Conservation (phyloP, 2,329 filamentous ascomycete genomes). For the Penicillium hesseltinei region DNA sequence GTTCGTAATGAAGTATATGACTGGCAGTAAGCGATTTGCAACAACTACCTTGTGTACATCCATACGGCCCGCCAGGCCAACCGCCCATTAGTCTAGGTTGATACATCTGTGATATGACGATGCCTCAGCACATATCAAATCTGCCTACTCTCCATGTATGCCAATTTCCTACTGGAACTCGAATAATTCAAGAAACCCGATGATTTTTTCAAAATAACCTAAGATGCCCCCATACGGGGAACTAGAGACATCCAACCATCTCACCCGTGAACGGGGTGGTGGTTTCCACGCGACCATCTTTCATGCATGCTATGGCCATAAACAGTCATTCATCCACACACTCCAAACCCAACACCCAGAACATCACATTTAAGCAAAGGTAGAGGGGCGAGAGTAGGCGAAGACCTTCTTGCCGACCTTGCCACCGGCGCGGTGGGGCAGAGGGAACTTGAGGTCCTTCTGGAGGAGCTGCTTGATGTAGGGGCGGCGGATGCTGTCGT, state of each 20-base stretch:
- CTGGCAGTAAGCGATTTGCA: not conserved
- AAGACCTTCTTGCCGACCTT: conserved; percentile 91
- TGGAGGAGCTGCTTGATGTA: conserved; percentile 98
- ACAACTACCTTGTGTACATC: not conserved
- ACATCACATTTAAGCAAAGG: conserved; percentile 79
- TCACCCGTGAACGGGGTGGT: conserved; percentile 35
- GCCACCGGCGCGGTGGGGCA: conserved; percentile 83
- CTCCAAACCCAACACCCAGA: conserved; percentile 36
- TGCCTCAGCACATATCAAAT: not conserved
- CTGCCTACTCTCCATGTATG: not conserved
- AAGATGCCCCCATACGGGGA: conserved; percentile 40
- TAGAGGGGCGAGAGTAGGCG: conserved; percentile 87
- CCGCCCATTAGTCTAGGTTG: not conserved
- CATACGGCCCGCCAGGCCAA: not conserved
- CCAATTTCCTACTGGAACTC: conserved; percentile 10
- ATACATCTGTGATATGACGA: not conserved
- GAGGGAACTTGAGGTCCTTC: conserved; percentile 97
- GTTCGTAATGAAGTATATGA: not conserved
- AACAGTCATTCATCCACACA: conserved; percentile 45
- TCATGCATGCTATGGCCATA: conserved; percentile 44
- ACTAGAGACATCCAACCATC: conserved; percentile 43
- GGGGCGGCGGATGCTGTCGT: conserved; percentile 89
- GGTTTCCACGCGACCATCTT: conserved; percentile 38
- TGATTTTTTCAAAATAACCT: conserved; percentile 42
- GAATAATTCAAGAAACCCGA: conserved; percentile 31